Conservation (phyloP, 2,329 filamentous ascomycete species). For the Apiospora aurea region DNA sequence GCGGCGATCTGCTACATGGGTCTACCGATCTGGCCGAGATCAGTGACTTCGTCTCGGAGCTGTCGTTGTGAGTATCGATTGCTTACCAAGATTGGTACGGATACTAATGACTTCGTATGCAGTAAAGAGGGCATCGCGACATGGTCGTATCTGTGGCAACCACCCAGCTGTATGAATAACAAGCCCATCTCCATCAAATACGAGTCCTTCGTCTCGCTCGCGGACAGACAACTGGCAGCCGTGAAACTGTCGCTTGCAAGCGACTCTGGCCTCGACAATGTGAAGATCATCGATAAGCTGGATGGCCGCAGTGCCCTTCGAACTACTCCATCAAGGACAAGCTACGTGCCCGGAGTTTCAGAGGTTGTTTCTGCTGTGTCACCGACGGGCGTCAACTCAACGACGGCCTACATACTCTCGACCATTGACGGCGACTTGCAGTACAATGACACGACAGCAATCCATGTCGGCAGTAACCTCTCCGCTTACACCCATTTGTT, state of each 20-base stretch:
- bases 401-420: constrained; percentile 2
- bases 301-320: constrained; percentile 21
- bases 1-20: constrained; percentile 14
- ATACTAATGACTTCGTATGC: not conserved
- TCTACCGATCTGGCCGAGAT: constrained; percentile 11
- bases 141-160: constrained; percentile 15
- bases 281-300: constrained; percentile 7
- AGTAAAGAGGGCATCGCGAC: constrained; percentile 14
- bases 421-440: constrained; percentile 2
- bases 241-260: constrained; percentile 11
- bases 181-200: constrained; percentile 12
- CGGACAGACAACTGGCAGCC: not conserved
- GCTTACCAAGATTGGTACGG: too few relatives aligned
- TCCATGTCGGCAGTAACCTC: not conserved
- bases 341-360: not conserved
- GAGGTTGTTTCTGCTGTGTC: constrained; percentile 11
- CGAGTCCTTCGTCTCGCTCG: constrained; percentile 17
- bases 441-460: not conserved
- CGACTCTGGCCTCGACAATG: not conserved
- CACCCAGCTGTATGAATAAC: not conserved
- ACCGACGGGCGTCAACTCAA: not conserved
- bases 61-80: constrained; percentile 11
- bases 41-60: not conserved
- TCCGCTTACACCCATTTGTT: not conserved
- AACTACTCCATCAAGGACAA: not conserved